Percentiles rank a stretch among this genome's conserved stretches.
phyloP scores from a whole-genome alignment of 805 yeast genomes.

The Metschnikowia amazonensis region DNA sequence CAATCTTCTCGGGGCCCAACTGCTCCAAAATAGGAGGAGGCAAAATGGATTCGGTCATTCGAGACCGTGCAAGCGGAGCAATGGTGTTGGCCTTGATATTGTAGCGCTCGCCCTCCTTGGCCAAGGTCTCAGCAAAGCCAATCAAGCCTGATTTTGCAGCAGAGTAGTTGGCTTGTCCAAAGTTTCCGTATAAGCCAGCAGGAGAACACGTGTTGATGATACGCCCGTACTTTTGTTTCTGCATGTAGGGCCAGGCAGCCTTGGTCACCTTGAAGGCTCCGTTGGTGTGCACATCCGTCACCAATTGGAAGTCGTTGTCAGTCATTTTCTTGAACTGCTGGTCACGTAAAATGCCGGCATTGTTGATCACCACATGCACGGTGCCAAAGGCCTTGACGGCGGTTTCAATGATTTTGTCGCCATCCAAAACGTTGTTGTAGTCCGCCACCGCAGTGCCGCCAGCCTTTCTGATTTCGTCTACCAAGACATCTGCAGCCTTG shows the following conservation, averaged over 20 bases:
- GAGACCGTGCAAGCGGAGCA: constrained; percentile 92
- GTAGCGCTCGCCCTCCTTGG: constrained; percentile 86
- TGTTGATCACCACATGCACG: constrained; percentile 84
- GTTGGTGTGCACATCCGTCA: constrained; percentile 80
- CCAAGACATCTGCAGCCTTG: constrained; percentile 85
- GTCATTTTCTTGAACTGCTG: constrained; percentile 82
- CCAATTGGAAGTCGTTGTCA: constrained; percentile 72
- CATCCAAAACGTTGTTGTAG: constrained; percentile 84
- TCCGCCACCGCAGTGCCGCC: constrained; percentile 93
- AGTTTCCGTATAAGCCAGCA: constrained; percentile 94
- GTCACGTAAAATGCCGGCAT: constrained; percentile 94
- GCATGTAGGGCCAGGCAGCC: constrained; percentile 91
- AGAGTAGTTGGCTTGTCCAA: constrained; percentile 94
- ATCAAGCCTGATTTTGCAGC: constrained; percentile 89
- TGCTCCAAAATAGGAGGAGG: constrained; percentile 81
- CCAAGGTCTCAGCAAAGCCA: constrained; percentile 90
- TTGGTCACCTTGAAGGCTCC: constrained; percentile 83
- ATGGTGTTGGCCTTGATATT: constrained; percentile 82
- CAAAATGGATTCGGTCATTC: constrained; percentile 90
- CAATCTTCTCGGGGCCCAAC: constrained; percentile 81
- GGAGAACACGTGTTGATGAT: constrained; percentile 93
- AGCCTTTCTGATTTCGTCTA: constrained; percentile 66
- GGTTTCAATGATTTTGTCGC: constrained; percentile 78
- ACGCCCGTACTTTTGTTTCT: constrained; percentile 82
- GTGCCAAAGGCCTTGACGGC: constrained; percentile 86